These are phyloP conservation scores for Galerina sulciceps DNA, from an alignment of 768 basidiomycete species.

Conservation along the genomic window DNA sequence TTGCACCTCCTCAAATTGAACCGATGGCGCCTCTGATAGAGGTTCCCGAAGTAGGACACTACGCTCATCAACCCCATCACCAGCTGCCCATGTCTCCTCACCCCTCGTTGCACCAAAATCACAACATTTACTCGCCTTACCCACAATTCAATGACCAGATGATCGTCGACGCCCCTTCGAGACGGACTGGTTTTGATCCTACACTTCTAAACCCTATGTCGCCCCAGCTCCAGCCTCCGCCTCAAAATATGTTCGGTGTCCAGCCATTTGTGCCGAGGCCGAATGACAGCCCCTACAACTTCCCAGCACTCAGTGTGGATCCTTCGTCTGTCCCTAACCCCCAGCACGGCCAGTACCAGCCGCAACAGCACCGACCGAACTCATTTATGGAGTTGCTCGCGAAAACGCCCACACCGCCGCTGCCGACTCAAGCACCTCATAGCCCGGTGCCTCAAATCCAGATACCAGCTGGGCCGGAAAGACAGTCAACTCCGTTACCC, in stretches of 20 bases:
- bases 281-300: constrained; percentile 11
- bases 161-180: constrained; percentile 39
- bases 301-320: constrained; percentile 14
- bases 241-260: constrained; percentile 40
- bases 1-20: constrained; percentile 41
- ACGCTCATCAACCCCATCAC: constrained; percentile 3
- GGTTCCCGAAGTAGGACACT: constrained; percentile 5
- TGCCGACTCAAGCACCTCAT: not conserved
- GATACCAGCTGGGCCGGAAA: constrained; percentile 13
- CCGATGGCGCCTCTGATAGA: constrained; percentile 23
- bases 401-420: constrained; percentile 6
- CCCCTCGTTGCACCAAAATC: constrained; percentile 6
- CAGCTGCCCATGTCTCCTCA: constrained; percentile 10
- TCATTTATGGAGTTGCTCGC: constrained; percentile 10
- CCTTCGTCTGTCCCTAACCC: constrained; percentile 11
- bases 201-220: constrained; percentile 57
- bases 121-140: constrained; percentile 3
- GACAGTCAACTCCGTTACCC: constrained; percentile 8
- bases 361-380: not conserved
- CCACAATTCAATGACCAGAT: constrained; percentile 30
- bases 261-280: constrained; percentile 4
- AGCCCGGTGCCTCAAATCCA: constrained; percentile 7
- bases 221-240: constrained; percentile 5
- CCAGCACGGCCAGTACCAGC: constrained; percentile 1
- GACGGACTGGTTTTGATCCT: constrained; percentile 53